Base-by-base conservation (phyloP, 2,329 filamentous ascomycete genomes). In the Oidium heveae region DNA sequence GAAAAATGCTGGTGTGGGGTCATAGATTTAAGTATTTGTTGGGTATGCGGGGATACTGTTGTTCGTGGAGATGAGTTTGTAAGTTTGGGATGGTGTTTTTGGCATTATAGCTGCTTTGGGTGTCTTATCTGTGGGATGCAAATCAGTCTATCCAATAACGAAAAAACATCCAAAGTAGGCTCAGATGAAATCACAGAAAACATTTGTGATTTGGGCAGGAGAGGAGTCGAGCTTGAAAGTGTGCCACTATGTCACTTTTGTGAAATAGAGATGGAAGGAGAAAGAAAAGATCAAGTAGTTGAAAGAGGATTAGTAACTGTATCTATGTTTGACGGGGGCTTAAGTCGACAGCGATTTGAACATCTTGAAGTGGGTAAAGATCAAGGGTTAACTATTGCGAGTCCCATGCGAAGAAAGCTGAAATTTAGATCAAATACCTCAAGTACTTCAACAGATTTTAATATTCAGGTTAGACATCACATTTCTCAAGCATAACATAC, bases 51-150 rank as follows among this genome's bases (percentile, higher is more conserved):
- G 20, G 73, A 76, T 62, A 63, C 74, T 46, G 69, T 78, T 13
- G 69, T 70, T 37, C 71, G 74, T 28, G 72, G 68, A 0, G 70
- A 74, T 24, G 74, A 77, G 56, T 73, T 72, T 57, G 72, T 77
- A 43, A 76, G 73, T 58, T 67, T 77, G n/a, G 74, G 74, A 0
- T 77, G 72, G 74, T 76, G 73, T 60, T 78, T 78, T 61, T 78
- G 74, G 75, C 75, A 78, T 60, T 67, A 68, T 41, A 67, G 64
- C 0, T 78, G 74, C 61, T 78, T 75, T 62, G 74, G 74, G 16
- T 78, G 74, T 61, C 61, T 78, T 57, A 64, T 77, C 41, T 77
- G 68, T 56, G 72, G 74, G 18, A 69, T 63, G 55, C 67, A 67
- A 1, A 60, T 68, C 20, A 60, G 58, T 2, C 57, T 72, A 54